phyloP scores from a whole-genome alignment of 305 asterid genomes.

The Petunia hybrid region DNA sequence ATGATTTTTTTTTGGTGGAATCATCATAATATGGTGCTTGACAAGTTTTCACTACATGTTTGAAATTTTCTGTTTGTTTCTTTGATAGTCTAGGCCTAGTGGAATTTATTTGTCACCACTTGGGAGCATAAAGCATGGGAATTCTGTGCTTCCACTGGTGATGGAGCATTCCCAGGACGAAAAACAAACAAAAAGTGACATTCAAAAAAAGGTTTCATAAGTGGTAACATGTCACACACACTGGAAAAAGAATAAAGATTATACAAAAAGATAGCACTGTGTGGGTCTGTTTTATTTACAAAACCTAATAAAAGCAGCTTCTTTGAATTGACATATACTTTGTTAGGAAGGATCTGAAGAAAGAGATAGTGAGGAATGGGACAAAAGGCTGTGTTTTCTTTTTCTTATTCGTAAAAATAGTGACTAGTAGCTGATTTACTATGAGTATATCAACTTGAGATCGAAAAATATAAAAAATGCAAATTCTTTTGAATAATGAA shows the following conservation, averaged over 20 bases:
- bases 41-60: not conserved
- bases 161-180: constrained; percentile 38
- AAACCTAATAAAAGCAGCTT: constrained; percentile 40
- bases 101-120: constrained; percentile 24
- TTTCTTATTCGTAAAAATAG: not conserved
- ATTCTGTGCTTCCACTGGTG: constrained; percentile 27
- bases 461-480: not conserved
- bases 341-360: constrained; percentile 44
- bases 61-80: constrained; percentile 34
- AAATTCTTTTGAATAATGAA: not conserved
- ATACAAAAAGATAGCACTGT: constrained; percentile 32
- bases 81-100: constrained; percentile 23
- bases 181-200: constrained; percentile 56
- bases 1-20: not conserved
- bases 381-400: not conserved
- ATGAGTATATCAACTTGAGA: too few relatives aligned
- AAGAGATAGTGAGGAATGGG: not conserved
- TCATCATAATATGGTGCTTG: constrained; percentile 27
- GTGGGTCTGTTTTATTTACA: constrained; percentile 32
- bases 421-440: too few relatives aligned
- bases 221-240: constrained; percentile 54
- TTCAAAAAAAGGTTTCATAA: constrained; percentile 35
- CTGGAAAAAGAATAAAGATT: constrained; percentile 46
- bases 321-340: constrained; percentile 40
- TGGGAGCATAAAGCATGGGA: constrained; percentile 33